phyloP scores from a whole-genome alignment of 257 asterid genomes.

The Plectranthus barbatus region DNA sequence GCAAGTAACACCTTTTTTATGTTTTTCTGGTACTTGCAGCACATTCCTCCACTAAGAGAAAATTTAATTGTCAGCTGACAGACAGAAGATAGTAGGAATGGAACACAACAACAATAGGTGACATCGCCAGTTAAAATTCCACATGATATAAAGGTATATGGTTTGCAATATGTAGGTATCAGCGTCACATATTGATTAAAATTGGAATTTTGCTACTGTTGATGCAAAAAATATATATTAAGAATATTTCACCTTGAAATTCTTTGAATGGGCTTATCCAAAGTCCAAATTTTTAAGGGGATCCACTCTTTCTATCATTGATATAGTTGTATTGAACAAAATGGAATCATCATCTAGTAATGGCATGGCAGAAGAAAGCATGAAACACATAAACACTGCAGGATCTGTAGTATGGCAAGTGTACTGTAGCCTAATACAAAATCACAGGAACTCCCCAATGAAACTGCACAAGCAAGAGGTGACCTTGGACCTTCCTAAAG shows the following conservation, averaged over 20 bases:
- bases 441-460: background rate
- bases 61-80: slow-evolving; percentile 6
- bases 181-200: background rate
- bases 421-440: background rate
- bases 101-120: background rate
- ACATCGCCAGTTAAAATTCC: background rate
- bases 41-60: slow-evolving; percentile 73
- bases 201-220: background rate
- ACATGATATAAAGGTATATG: background rate
- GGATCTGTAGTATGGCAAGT: background rate
- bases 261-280: too few relatives aligned
- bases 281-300: background rate
- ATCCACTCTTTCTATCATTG: background rate
- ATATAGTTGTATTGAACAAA: background rate
- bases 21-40: slow-evolving; percentile 64
- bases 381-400: background rate
- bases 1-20: slow-evolving; percentile 89
- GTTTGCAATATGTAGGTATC: background rate
- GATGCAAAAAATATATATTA: background rate
- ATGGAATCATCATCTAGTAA: background rate
- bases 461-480: background rate
- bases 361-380: background rate
- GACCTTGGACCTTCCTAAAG: too few relatives aligned
- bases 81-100: background rate
- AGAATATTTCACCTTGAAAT: background rate